Base-by-base conservation (phyloP, 176 grass and related monocot species). In the Leersia perrieri region DNA sequence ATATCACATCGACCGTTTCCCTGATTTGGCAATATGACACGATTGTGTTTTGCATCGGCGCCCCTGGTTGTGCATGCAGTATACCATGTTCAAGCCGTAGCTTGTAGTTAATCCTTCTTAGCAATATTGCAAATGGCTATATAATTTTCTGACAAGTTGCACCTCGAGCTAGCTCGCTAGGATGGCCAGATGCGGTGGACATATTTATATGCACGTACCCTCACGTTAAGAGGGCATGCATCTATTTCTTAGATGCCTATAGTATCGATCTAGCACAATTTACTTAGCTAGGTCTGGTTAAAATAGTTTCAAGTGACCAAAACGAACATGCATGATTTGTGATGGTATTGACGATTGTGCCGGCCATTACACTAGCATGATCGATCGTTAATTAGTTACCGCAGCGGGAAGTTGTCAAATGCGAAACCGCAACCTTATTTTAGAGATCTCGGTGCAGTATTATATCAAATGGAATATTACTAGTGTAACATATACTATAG, bases 11-110 rank as follows among this genome's bases (percentile, higher is more conserved):
- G n/a, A 44, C 7, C 22, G 10, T 58, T 69, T 76, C 68, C 34
- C 63, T 60, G 45, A 58, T 60, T 69, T 69, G 63, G 35, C 42
- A 84, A 84, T 28, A 32, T 42, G 33, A 77, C 28, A 64, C 57
- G 77, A n/a, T 70, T 62, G 27, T 62, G 29, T 32, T 69, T 73
- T 4, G 22, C 47, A 36, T 65, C 31, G n/a, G n/a, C n/a, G 25
- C 23, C 31, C 18, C 9, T 66, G 41, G 9, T 74, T 66, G 4
- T 9, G 26, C n/a, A n/a, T n/a, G n/a, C n/a, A n/a, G n/a, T 38
- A 27, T 29, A 20, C 60, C 38, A n/a, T 45, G 44, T 78, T 31
- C 41, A 23, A 33, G 47, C 11, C 35, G 8, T 42, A 30, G 57
- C 57, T 20, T 77, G 35, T 28, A 7, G 22, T 44, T 42, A 33